Conservation (phyloP, 73 alveolate species). For the Diophrys appendiculata region DNA sequence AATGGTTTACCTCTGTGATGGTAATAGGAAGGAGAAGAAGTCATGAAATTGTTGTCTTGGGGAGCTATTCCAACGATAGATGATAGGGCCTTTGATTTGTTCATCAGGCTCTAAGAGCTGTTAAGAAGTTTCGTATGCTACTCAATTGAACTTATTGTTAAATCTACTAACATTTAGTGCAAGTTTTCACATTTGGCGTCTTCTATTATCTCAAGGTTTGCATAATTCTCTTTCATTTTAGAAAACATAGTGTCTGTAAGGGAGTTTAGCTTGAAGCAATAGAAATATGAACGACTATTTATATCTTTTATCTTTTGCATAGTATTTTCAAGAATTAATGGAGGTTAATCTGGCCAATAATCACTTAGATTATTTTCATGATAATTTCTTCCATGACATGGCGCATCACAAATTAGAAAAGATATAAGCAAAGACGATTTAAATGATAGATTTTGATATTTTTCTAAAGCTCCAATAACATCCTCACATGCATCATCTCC, state of each 20-base stretch:
- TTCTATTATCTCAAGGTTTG: too few species aligned
- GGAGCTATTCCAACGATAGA: too few species aligned
- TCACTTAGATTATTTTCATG: neutral
- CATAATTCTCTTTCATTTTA: neutral
- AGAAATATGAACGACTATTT: neutral
- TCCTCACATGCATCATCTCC: constrained; percentile 79
- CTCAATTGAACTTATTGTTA: too few species aligned
- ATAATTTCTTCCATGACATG: constrained; percentile 65
- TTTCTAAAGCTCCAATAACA: constrained; percentile 60
- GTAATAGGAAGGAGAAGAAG: too few species aligned
- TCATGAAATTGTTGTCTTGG: too few species aligned
- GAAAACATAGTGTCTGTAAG: neutral
- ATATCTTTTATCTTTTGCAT: neutral
- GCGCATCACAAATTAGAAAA: constrained; percentile 67
- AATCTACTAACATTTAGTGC: too few species aligned
- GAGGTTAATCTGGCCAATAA: neutral
- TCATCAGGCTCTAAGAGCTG: too few species aligned
- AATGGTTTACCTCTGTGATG: too few species aligned
- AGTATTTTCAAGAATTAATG: neutral
- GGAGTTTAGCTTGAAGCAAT: neutral
- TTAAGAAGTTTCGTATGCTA: too few species aligned
- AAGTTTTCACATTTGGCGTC: too few species aligned
- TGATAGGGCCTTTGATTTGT: too few species aligned
- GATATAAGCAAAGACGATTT: constrained; percentile 36
- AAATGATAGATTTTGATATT: constrained; percentile 52